Percentiles rank a stretch among this genome's conserved stretches.
Evolutionary conservation across 2,329 filamentous ascomycete species (phyloP).

Genomic region (Periglandula ipomoeae): DNA sequence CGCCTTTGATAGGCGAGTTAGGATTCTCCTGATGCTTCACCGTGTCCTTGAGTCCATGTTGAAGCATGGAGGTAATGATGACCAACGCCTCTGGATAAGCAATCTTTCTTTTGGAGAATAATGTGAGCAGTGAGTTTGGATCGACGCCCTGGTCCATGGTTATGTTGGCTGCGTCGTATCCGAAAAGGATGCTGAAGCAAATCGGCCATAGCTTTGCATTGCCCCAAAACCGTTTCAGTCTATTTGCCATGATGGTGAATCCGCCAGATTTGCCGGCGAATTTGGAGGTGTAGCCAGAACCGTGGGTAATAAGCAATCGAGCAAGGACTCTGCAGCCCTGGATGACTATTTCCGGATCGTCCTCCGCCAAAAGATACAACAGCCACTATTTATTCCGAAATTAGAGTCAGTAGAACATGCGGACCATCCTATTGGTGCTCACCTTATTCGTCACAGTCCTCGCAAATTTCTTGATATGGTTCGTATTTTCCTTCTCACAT

Average conservation of each 20-base stretch:
- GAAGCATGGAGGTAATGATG: conserved; percentile 78
- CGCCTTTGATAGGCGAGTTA: conserved; percentile 36
- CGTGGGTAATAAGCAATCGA: conserved; percentile 74
- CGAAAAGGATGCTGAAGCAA: conserved; percentile 82
- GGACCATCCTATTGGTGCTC: conserved; percentile 14
- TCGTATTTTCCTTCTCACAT: conserved; percentile 60
- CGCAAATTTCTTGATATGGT: conserved; percentile 76
- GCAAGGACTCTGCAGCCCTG: conserved; percentile 76
- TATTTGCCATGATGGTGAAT: conserved; percentile 74
- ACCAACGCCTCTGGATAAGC: conserved; percentile 69
- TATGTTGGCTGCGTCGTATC: conserved; percentile 65
- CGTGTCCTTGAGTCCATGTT: conserved; percentile 68
- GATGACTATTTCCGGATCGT: conserved; percentile 73
- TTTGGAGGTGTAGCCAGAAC: conserved; percentile 71
- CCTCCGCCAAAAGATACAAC: conserved; percentile 80
- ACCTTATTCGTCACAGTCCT: conserved; percentile 93
- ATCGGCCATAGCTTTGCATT: conserved; percentile 77
- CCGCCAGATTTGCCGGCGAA: conserved; percentile 79
- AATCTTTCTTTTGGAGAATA: conserved; percentile 61
- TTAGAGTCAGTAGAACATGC: conserved; percentile 9
- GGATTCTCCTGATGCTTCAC: conserved; percentile 53
- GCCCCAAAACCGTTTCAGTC: conserved; percentile 83
- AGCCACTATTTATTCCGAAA: conserved; percentile 64
- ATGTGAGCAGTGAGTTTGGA: conserved; percentile 61
- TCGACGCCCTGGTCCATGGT: conserved; percentile 68